Evolutionary conservation across 352 stramenopile species (phyloP).

Genomic region (Phytopythium sindhum): DNA sequence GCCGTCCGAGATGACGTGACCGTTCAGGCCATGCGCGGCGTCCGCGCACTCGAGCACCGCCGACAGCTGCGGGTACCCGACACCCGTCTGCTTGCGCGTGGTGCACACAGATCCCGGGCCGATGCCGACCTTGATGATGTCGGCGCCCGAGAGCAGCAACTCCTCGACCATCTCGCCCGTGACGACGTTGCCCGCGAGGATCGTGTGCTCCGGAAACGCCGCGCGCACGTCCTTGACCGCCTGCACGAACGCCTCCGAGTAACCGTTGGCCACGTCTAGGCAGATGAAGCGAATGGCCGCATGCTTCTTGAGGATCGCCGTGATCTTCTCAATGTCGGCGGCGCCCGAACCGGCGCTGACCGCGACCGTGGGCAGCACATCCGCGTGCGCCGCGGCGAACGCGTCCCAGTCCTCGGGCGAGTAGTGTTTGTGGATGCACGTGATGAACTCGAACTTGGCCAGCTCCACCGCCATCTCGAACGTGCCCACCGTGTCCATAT

Average conservation of each 20-base stretch:
- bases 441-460: conserved; percentile 81
- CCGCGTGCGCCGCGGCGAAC: conserved; percentile 50
- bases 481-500: conserved; percentile 92
- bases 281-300: conserved; percentile 81
- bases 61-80: conserved; percentile 90
- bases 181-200: conserved; percentile 92
- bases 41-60: conserved; percentile 91
- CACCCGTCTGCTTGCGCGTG: conserved; percentile 90
- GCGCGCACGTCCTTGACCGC: conserved; percentile 59
- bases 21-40: conserved; percentile 85
- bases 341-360: conserved; percentile 73
- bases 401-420: conserved; percentile 55
- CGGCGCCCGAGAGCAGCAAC: conserved; percentile 85
- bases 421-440: conserved; percentile 92
- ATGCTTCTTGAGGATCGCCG: conserved; percentile 54
- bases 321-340: conserved; percentile 70
- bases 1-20: conserved; percentile 88
- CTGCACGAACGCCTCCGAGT: conserved; percentile 86
- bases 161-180: conserved; percentile 93
- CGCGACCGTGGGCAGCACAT: conserved; percentile 69
- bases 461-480: conserved; percentile 88
- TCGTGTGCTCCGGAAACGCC: conserved; percentile 70
- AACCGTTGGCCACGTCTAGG: conserved; percentile 89
- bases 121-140: conserved; percentile 94
- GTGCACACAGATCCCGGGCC: conserved; percentile 91